These are phyloP conservation scores for Lepidium didymum DNA, from an alignment of 345 rosid genomes.

Conservation along the genomic window DNA sequence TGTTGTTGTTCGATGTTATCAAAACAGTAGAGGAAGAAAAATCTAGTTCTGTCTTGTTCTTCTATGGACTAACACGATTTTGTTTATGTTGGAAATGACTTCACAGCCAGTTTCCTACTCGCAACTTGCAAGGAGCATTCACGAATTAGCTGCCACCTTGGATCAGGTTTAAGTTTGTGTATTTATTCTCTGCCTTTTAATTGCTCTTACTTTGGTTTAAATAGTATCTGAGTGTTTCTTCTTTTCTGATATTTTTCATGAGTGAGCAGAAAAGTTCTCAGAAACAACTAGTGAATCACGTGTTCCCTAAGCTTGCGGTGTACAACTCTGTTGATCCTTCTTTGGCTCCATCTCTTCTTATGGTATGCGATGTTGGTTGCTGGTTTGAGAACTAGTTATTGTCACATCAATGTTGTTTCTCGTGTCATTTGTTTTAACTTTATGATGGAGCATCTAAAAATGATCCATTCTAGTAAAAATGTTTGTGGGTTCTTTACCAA, in stretches of 20 bases:
- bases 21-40: neutral
- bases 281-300: conserved; percentile 84
- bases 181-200: neutral
- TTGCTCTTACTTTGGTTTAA: neutral
- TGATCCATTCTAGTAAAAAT: neutral
- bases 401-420: neutral
- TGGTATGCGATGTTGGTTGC: conserved; percentile 42
- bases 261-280: conserved; percentile 74
- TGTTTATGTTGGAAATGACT: neutral
- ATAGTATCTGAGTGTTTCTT: neutral
- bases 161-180: conserved; percentile 60
- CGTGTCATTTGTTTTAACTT: neutral
- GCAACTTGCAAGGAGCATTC: conserved; percentile 98
- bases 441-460: neutral
- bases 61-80: neutral
- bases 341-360: conserved; percentile 96
- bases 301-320: conserved; percentile 95
- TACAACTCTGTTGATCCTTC: conserved; percentile 99
- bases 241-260: neutral
- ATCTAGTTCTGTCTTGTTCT: neutral
- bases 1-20: neutral
- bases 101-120: conserved; percentile 93
- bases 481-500: neutral
- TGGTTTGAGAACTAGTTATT: neutral
- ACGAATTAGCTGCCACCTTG: conserved; percentile 88